Evolutionary conservation across 192 early-diverging fungal species (phyloP), one percentile per base, ranked within the genome.

Genomic region (Lunasporangiospora selenospora): DNA sequence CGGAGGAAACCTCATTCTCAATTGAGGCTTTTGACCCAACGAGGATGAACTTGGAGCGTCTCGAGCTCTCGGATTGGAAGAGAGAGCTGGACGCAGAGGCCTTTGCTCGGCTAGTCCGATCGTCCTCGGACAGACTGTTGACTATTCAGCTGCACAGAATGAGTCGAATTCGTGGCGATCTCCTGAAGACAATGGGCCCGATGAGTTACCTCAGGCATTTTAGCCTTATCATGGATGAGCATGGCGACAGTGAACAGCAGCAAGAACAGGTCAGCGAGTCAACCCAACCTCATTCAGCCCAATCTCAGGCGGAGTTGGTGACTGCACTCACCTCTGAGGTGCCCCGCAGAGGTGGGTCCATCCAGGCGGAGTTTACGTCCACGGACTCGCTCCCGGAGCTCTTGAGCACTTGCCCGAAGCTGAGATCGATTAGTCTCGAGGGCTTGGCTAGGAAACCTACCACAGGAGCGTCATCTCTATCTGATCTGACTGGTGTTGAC

Each of bases 21-120:
- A 43, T 67, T 55, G 65, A 59, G 58, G 32, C 50, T 59, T 46
- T 47, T 7, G 56, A 67, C 27, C 46, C 59, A 9, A 59, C 65
- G 6, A 18, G 19, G 2, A 21, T 67, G 15, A 67, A 67, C 27
- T 31, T 52, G 18, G 49, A 67, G 2, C 53, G 16, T 19, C 26
- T 67, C 10, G 36, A 59, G 24, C 57, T 67, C 12, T 53, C 55
- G 11, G 54, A 23, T 18, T 58, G 65, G 57, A 30, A 55, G 7
- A 53, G n/a, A 23, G 31, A 33, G 3, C 42, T 67, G 4, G 50
- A 67, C 12, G 41, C 39, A 6, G 23, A 23, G 1, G 53, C 65
- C 0, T 37, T 67, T 4, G 10, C 33, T 13, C 31, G 57, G 9
- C n/a, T 67, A n/a, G 36, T 53, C 6, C 38, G 34, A 5, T 53